Evolutionary conservation across 2,329 filamentous ascomycete species (phyloP).

Genomic region (Fusarium buxicola): DNA sequence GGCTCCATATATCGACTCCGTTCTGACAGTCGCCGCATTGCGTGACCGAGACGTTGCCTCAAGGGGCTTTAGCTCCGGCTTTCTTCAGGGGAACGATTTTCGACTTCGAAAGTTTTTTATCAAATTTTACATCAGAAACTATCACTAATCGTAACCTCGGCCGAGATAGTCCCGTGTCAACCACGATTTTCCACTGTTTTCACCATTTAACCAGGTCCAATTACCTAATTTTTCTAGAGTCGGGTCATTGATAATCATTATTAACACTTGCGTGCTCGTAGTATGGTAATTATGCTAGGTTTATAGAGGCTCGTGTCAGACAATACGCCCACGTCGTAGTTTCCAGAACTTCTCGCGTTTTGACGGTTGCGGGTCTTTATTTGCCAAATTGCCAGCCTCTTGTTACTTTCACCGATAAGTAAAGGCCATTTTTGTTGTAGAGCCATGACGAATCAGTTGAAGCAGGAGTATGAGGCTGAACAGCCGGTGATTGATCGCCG

Average conservation of each 20-base stretch:
- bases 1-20: too few species aligned
- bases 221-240: background rate
- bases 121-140: slow-evolving; percentile 1
- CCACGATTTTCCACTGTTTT: too few species aligned
- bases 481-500: background rate
- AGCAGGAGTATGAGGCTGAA: background rate
- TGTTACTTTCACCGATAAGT: too few species aligned
- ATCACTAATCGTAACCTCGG: background rate
- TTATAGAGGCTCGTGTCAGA: background rate
- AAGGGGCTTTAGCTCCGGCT: too few species aligned
- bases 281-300: background rate
- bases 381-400: too few species aligned
- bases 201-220: background rate
- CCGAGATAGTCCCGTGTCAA: background rate
- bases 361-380: too few species aligned
- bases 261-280: background rate
- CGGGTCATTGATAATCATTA: background rate
- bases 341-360: too few species aligned
- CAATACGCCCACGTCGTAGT: background rate
- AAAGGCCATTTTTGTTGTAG: background rate
- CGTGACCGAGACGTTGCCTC: too few species aligned
- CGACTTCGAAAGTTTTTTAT: background rate
- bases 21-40: too few species aligned
- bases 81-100: background rate
- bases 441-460: background rate